These are phyloP conservation scores for Phytopythium chamaehyphon DNA, from an alignment of 352 stramenopile genomes.

Conservation along the genomic window DNA sequence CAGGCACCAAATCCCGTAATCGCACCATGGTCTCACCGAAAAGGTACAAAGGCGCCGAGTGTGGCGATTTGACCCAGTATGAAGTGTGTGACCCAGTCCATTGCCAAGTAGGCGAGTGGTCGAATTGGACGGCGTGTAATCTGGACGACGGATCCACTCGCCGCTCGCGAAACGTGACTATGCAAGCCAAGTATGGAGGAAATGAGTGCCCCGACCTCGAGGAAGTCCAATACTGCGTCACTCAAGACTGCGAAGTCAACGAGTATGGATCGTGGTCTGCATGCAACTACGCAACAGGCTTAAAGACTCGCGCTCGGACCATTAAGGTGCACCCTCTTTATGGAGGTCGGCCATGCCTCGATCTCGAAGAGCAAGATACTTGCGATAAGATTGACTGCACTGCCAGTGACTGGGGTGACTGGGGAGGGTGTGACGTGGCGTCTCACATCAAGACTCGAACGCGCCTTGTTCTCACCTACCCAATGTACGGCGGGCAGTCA, in stretches of 20 bases:
- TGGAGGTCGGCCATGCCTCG: slow-evolving; percentile 22
- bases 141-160: slow-evolving; percentile 16
- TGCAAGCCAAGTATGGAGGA: slow-evolving; percentile 20
- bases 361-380: slow-evolving; percentile 8
- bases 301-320: slow-evolving; percentile 41
- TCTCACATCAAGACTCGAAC: slow-evolving; percentile 24
- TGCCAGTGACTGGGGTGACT: slow-evolving; percentile 40
- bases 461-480: slow-evolving; percentile 18
- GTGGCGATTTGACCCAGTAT: slow-evolving; percentile 18
- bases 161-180: slow-evolving; percentile 23
- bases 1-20: slow-evolving; percentile 20
- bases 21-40: slow-evolving; percentile 14
- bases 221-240: slow-evolving; percentile 23
- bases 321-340: slow-evolving; percentile 30
- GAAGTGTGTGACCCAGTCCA: slow-evolving; percentile 25
- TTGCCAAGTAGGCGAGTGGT: slow-evolving; percentile 34
- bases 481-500: slow-evolving; percentile 25
- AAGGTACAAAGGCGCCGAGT: slow-evolving; percentile 23
- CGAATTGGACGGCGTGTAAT: slow-evolving; percentile 25
- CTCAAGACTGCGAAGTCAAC: slow-evolving; percentile 44
- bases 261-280: slow-evolving; percentile 34
- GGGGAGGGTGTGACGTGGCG: slow-evolving; percentile 37
- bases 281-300: slow-evolving; percentile 36
- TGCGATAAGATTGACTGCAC: slow-evolving; percentile 32
- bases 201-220: slow-evolving; percentile 14